phyloP scores from a whole-genome alignment of 495 filamentous ascomycete species.

The Penicillium angulare region DNA sequence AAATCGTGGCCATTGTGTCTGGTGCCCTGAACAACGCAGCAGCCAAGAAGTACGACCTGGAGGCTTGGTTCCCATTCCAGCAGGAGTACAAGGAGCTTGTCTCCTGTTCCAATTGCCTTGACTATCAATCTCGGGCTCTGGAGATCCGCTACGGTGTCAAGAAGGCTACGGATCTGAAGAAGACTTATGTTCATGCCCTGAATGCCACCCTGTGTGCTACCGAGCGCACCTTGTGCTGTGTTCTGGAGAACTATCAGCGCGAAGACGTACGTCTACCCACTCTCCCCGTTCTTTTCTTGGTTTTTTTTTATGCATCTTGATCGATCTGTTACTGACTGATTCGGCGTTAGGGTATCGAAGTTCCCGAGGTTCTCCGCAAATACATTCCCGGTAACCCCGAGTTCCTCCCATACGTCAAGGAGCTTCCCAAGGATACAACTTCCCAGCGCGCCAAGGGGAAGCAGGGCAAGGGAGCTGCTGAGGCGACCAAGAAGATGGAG shows the following conservation, averaged over 20 bases:
- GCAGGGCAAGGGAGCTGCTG: constrained; percentile 26
- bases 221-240: constrained; percentile 88
- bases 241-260: constrained; percentile 95
- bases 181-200: constrained; percentile 91
- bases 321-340: neutral
- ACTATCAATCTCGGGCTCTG: constrained; percentile 87
- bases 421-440: constrained; percentile 72
- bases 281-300: neutral
- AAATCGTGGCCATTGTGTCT: constrained; percentile 88
- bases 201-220: constrained; percentile 93
- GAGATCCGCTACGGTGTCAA: constrained; percentile 84
- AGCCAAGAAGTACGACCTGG: constrained; percentile 91
- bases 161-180: constrained; percentile 73
- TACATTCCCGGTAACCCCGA: constrained; percentile 88
- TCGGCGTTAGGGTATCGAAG: constrained; percentile 64
- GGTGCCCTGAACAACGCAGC: constrained; percentile 94
- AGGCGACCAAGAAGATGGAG: constrained; percentile 41
- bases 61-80: constrained; percentile 96
- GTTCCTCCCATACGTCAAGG: constrained; percentile 85
- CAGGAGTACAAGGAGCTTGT: constrained; percentile 97
- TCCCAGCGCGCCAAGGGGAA: constrained; percentile 56
- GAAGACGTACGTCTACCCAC: constrained; percentile 59
- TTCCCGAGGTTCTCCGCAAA: constrained; percentile 84
- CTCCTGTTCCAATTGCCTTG: constrained; percentile 92
- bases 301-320: neutral